Evolutionary conservation across 1,139 yeast species (phyloP).

Genomic region (Kodamaea fungicola): DNA sequence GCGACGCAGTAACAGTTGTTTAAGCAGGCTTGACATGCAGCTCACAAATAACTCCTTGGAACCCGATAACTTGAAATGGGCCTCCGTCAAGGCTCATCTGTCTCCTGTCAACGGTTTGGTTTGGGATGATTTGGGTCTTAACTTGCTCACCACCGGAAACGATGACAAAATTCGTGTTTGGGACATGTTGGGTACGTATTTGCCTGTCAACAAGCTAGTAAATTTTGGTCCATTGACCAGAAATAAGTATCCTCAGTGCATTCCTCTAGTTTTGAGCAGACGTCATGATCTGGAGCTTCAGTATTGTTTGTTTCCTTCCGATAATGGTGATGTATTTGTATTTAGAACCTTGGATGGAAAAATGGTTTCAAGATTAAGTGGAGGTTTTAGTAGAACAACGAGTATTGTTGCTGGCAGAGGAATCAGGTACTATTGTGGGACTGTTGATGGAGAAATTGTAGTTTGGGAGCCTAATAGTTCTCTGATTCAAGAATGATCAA

Average conservation of each 20-base stretch:
- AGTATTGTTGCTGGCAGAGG: slow-evolving; percentile 50
- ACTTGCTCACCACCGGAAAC: slow-evolving; percentile 62
- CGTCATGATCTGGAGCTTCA: slow-evolving; percentile 48
- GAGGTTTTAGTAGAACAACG: slow-evolving; percentile 43
- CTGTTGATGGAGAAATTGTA: slow-evolving; percentile 55
- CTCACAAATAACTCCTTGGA: slow-evolving; percentile 22
- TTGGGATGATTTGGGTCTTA: slow-evolving; percentile 65
- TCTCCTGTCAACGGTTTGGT: slow-evolving; percentile 71
- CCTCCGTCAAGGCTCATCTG: slow-evolving; percentile 61
- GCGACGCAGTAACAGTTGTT: slow-evolving; percentile 61
- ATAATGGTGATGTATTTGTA: slow-evolving; percentile 72
- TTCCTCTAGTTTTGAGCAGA: slow-evolving; percentile 46
- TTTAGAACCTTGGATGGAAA: slow-evolving; percentile 65
- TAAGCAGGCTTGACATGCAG: slow-evolving; percentile 57
- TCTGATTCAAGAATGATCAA: too few species aligned
- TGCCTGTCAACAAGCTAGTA: slow-evolving; percentile 56
- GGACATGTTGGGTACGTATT: slow-evolving; percentile 53
- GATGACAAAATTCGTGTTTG: slow-evolving; percentile 77
- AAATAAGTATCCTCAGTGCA: slow-evolving; percentile 53
- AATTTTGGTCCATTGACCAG: slow-evolving; percentile 80
- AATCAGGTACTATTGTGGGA: slow-evolving; percentile 49
- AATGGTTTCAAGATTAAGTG: slow-evolving; percentile 47
- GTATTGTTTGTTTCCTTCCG: slow-evolving; percentile 68
- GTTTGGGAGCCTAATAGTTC: slow-evolving; percentile 38
- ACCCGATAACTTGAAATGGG: slow-evolving; percentile 26